Evolutionary conservation across 805 yeast species (phyloP), one percentile per base, ranked within the genome.

Genomic region (Candida tibetensis): DNA sequence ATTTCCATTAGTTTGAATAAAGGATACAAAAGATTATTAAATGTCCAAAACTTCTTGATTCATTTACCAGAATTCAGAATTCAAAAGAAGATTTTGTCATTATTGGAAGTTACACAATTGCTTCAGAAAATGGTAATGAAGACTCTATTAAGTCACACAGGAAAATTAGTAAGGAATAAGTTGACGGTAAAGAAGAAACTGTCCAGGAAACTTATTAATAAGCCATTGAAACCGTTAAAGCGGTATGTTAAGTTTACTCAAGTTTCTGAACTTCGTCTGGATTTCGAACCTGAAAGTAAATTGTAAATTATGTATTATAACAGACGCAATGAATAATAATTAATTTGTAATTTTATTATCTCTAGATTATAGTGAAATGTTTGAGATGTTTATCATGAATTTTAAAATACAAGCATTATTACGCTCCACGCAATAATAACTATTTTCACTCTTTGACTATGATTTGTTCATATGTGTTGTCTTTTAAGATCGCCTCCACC

Each of bases 381-480:
- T n/a, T n/a, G n/a, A n/a, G n/a, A n/a, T n/a, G n/a, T n/a, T 28
- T 16, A 26, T 27, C 28, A 30, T 32, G 15, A 27, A 14, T 13
- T 30, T 4, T 10, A 25, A n/a, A 25, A 18, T 12, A 10, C 32
- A 30, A 30, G 10, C 32, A n/a, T n/a, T n/a, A n/a, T n/a, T n/a
- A n/a, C n/a, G n/a, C n/a, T n/a, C n/a, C n/a, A n/a, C n/a, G n/a
- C n/a, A n/a, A n/a, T n/a, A n/a, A n/a, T n/a, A n/a, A n/a, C n/a
- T n/a, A n/a, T n/a, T n/a, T n/a, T n/a, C n/a, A n/a, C n/a, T n/a
- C n/a, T n/a, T n/a, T n/a, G n/a, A n/a, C n/a, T n/a, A n/a, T n/a
- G n/a, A n/a, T n/a, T n/a, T n/a, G n/a, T n/a, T n/a, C n/a, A 61
- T 18, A 54, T 33, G 43, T 66, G 72, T 39, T 60, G 72, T 37